Conservation (phyloP, 768 basidiomycete genomes). For the Panellus pusillus region DNA sequence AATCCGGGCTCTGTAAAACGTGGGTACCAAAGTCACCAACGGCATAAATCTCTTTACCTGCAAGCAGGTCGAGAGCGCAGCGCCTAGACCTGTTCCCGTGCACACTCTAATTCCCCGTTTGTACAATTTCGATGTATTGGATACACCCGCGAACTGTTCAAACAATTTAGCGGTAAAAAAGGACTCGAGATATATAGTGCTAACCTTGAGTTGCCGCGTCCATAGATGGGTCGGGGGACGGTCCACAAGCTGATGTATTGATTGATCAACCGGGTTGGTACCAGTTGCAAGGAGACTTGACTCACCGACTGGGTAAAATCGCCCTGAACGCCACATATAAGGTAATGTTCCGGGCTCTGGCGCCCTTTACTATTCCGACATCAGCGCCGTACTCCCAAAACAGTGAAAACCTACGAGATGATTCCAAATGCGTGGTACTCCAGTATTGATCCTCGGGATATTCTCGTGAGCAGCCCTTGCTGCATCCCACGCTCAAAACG, state of each 20-base stretch:
- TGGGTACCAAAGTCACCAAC: conserved; percentile 11
- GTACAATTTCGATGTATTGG: conserved; percentile 75
- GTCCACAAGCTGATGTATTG: conserved; percentile 47
- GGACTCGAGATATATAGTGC: conserved; percentile 8
- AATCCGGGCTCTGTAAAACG: conserved; percentile 43
- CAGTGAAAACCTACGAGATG: conserved; percentile 57
- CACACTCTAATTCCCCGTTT: conserved; percentile 82
- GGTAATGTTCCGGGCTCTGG: conserved; percentile 72
- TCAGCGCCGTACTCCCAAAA: conserved; percentile 1
- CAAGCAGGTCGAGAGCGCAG: conserved; percentile 77
- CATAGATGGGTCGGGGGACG: conserved; percentile 71
- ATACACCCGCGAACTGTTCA: conserved; percentile 73
- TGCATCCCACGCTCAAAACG: conserved; percentile 87
- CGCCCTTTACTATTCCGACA: conserved; percentile 57
- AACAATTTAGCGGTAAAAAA: neutral
- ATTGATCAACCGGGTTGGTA: too few relatives aligned
- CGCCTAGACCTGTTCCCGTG: conserved; percentile 82
- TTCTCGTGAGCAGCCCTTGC: conserved; percentile 76
- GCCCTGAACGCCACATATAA: conserved; percentile 84
- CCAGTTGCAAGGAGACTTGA: neutral
- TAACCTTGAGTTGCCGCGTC: conserved; percentile 79
- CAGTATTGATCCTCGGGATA: conserved; percentile 73
- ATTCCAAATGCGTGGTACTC: conserved; percentile 88
- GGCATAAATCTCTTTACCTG: conserved; percentile 51
- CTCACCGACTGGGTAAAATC: conserved; percentile 62